These are phyloP conservation scores for Tulasnella sp. DNA, from an alignment of 768 basidiomycete genomes.

Conservation along the genomic window DNA sequence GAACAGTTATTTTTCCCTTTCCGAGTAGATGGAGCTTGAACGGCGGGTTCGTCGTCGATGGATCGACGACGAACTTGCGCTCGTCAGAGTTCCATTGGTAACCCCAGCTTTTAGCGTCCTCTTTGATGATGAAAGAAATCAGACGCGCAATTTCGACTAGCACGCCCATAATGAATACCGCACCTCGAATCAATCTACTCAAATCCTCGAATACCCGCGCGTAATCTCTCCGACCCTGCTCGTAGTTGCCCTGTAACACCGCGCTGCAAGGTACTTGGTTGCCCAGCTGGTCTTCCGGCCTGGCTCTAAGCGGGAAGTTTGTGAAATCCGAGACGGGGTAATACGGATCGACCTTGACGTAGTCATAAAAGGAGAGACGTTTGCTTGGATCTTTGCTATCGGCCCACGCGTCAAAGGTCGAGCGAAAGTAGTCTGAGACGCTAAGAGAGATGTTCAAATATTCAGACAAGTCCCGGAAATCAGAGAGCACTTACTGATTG, in stretches of 20 bases:
- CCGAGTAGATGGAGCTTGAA: background rate
- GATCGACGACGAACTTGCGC: background rate
- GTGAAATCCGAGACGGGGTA: background rate
- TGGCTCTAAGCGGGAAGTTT: background rate
- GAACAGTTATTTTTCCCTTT: background rate
- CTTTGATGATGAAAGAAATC: background rate
- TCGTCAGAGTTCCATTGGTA: background rate
- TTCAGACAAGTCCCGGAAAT: background rate
- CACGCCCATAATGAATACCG: accelerated
- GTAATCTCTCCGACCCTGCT: background rate
- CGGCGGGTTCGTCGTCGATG: background rate
- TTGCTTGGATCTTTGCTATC: background rate
- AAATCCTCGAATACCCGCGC: background rate
- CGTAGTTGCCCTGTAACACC: background rate
- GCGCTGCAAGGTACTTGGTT: background rate
- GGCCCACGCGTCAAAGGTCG: background rate
- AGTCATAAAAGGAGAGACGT: background rate
- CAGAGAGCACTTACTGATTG: background rate
- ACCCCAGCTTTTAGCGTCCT: background rate
- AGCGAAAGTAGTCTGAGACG: background rate
- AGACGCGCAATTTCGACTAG: background rate
- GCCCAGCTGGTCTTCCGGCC: background rate
- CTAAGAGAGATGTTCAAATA: background rate
- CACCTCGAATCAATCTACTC: background rate
- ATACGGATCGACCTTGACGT: slow-evolving; percentile 3